These are phyloP conservation scores for Aspergillus baeticus DNA, from an alignment of 495 filamentous ascomycete genomes.

Conservation along the genomic window DNA sequence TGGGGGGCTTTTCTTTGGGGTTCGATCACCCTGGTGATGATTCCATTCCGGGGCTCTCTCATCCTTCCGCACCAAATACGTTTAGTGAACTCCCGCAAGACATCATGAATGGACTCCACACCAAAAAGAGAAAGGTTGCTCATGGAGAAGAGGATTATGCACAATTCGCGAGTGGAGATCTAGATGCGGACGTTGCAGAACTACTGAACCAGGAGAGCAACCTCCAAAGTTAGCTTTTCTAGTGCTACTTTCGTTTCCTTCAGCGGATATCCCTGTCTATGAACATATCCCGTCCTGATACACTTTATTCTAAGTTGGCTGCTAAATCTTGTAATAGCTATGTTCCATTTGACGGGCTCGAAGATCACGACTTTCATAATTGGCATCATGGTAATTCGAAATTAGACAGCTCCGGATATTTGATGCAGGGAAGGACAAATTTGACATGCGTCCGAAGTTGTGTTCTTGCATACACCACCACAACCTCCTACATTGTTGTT, in stretches of 20 bases:
- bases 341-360: no score
- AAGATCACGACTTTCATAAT: no score
- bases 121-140: constrained; percentile 77
- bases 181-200: constrained; percentile 83
- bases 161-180: constrained; percentile 63
- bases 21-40: constrained; percentile 37
- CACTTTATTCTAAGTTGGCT: not conserved
- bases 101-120: constrained; percentile 35
- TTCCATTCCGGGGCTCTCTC: constrained; percentile 40
- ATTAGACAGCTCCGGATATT: no score
- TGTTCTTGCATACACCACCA: no score
- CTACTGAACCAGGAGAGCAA: constrained; percentile 60
- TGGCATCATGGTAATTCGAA: no score
- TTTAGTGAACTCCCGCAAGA: constrained; percentile 32
- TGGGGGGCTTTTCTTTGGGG: constrained; percentile 29
- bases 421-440: no score
- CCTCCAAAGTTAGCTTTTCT: constrained; percentile 7
- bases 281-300: not conserved
- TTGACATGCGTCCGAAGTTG: no score
- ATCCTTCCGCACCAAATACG: constrained; percentile 45
- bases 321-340: no score
- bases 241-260: not conserved
- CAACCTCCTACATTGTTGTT: no score
- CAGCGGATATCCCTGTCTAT: not conserved
- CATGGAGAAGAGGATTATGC: constrained; percentile 67